Evolutionary conservation across 2,329 filamentous ascomycete species (phyloP).

Genomic region (Alternaria gaisen): DNA sequence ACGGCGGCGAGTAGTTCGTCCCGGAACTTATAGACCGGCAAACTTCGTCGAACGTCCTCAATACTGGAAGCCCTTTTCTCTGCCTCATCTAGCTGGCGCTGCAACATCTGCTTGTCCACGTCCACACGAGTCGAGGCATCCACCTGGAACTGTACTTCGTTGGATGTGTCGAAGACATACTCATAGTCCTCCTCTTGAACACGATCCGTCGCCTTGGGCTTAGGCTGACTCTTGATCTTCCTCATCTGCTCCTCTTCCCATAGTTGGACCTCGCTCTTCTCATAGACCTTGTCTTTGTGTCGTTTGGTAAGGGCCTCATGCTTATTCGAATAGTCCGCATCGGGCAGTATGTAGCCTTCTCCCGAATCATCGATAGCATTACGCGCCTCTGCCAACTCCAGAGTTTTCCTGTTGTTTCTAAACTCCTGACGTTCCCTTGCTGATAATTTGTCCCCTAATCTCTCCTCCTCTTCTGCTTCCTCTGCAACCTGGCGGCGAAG

Average conservation of each 20-base stretch:
- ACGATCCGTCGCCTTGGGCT: constrained; percentile 70
- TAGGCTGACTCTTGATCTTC: constrained; percentile 73
- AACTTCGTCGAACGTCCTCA: constrained; percentile 86
- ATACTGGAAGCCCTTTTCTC: constrained; percentile 86
- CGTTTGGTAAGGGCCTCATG: constrained; percentile 89
- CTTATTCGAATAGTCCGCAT: constrained; percentile 90
- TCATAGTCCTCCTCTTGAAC: constrained; percentile 86
- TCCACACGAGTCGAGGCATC: constrained; percentile 57
- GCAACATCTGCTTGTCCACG: constrained; percentile 79
- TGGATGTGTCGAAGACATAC: constrained; percentile 79
- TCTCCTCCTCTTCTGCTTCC: constrained; percentile 78
- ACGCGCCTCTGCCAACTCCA: constrained; percentile 84
- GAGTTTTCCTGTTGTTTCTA: constrained; percentile 79
- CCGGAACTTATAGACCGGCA: constrained; percentile 78
- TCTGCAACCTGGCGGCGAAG: constrained; percentile 89
- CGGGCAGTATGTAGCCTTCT: constrained; percentile 83
- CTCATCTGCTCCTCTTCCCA: constrained; percentile 92
- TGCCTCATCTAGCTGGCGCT: constrained; percentile 84
- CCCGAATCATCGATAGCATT: constrained; percentile 66
- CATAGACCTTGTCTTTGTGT: constrained; percentile 81
- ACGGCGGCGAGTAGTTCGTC: constrained; percentile 88
- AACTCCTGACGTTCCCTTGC: constrained; percentile 88
- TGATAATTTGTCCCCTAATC: constrained; percentile 74
- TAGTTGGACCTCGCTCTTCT: constrained; percentile 89
- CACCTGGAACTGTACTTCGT: background rate